Evolutionary conservation across 75 land plant species (phyloP).

Genomic region (Gnetum montanum): DNA sequence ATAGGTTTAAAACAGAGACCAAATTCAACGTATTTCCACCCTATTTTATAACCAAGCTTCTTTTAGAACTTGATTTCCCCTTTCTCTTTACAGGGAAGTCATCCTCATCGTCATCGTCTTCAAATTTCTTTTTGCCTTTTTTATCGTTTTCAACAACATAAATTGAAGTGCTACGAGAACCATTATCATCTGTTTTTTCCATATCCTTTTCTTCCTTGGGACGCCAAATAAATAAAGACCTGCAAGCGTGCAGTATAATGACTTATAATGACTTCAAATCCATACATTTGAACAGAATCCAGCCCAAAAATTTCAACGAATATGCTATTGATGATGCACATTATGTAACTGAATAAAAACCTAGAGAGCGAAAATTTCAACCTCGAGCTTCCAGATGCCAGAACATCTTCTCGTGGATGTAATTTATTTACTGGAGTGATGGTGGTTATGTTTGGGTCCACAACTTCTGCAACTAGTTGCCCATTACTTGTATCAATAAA

Average conservation of each 20-base stretch:
- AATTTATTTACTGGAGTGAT: slow-evolving; percentile 96
- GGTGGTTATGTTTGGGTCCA: slow-evolving; percentile 70
- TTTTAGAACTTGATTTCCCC: slow-evolving; percentile 3
- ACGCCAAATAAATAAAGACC: slow-evolving; percentile 86
- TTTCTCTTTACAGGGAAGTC: slow-evolving; percentile 9
- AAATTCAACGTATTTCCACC: too few relatives aligned
- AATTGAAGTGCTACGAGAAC: slow-evolving; percentile 20
- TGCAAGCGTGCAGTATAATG: too few relatives aligned
- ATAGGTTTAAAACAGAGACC: too few relatives aligned
- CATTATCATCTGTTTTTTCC: slow-evolving; percentile 15
- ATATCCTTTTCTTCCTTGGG: slow-evolving; percentile 49
- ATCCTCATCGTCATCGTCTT: slow-evolving; percentile 34
- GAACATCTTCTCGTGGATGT: slow-evolving; percentile 80
- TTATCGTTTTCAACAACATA: slow-evolving; percentile 30
- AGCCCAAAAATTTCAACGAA: neutral
- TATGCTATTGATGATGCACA: neutral
- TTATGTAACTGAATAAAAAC: neutral
- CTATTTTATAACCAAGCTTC: too few relatives aligned
- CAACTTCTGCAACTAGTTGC: slow-evolving; percentile 78
- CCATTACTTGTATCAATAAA: slow-evolving; percentile 87
- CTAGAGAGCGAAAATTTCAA: slow-evolving; percentile 6
- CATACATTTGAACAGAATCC: neutral
- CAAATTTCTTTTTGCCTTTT: slow-evolving; percentile 27
- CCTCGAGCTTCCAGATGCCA: slow-evolving; percentile 99
- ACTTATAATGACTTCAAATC: too few relatives aligned